Percentiles rank a stretch among this genome's conserved stretches.
Conservation (phyloP, 139 green algal species). For the Micractinium sp. region DNA sequence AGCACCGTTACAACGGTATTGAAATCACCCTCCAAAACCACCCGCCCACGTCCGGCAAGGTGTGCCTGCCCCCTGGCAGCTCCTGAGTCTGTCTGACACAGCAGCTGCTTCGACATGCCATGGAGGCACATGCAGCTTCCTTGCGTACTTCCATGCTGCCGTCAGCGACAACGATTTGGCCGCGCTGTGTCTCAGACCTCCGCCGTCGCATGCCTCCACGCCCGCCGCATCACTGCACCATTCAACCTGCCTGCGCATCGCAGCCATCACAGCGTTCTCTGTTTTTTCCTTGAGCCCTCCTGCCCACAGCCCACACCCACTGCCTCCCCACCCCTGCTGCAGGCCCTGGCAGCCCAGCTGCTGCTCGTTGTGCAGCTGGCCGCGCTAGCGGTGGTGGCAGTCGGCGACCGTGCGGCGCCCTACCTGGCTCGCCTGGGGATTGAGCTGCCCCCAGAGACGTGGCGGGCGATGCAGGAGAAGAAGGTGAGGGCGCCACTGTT, state of each 20-base stretch:
- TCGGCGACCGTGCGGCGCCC: conserved; percentile 49
- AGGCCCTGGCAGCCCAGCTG: conserved; percentile 39
- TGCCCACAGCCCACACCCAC: not conserved
- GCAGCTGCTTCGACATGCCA: not conserved
- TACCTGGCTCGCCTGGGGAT: conserved; percentile 51
- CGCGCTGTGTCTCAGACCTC: not conserved
- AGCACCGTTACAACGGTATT: conserved; percentile 51
- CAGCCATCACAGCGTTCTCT: not conserved
- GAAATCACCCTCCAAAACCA: conserved; percentile 64
- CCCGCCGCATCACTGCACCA: not conserved
- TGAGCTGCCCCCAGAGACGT: conserved; percentile 26
- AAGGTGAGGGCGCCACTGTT: not conserved
- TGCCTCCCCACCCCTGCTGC: not conserved
- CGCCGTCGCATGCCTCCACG: not conserved
- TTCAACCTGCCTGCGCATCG: not conserved
- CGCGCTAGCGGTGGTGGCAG: conserved; percentile 46
- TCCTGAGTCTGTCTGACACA: not conserved
- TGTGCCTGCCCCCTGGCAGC: not conserved
- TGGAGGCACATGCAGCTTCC: not conserved
- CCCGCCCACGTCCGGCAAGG: conserved; percentile 50
- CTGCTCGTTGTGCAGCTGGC: conserved; percentile 55
- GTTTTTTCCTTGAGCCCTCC: too few relatives aligned
- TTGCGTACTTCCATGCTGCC: not conserved
- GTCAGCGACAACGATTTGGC: not conserved
- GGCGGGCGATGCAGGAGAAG: conserved; percentile 47